A percentile compares a stretch with the other conserved stretches of the same genome.
These are phyloP conservation scores for Hortiboletus flavorubellus DNA, from an alignment of 768 basidiomycete genomes.

Conservation along the genomic window DNA sequence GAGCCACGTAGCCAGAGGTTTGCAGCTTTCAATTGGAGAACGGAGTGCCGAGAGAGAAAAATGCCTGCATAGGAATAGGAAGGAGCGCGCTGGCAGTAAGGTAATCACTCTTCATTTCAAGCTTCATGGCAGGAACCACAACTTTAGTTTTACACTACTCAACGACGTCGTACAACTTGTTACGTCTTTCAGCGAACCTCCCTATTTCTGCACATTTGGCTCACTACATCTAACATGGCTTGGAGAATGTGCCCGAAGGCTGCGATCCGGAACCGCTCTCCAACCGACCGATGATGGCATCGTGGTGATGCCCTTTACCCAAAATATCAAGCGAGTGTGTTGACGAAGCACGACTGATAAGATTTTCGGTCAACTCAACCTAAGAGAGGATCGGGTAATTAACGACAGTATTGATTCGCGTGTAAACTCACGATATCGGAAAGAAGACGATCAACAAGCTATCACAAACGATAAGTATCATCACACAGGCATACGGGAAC, in stretches of 20 bases:
- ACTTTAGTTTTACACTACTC: neutral
- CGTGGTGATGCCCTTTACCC: constrained; percentile 28
- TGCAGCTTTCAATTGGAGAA: no score
- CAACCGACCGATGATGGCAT: constrained; percentile 41
- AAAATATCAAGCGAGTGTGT: constrained; percentile 50
- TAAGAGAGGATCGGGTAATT: constrained; percentile 23
- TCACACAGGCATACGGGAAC: constrained; percentile 19
- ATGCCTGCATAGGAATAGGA: no score
- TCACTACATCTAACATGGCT: constrained; percentile 48
- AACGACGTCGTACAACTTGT: neutral
- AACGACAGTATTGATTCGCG: neutral
- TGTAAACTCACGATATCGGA: constrained; percentile 58
- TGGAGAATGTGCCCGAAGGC: constrained; percentile 63
- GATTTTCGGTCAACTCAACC: constrained; percentile 62
- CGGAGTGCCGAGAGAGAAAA: no score
- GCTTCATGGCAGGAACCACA: neutral
- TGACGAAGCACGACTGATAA: constrained; percentile 46
- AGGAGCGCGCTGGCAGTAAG: no score
- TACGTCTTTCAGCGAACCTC: neutral
- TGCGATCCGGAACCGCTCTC: constrained; percentile 45
- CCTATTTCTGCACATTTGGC: neutral
- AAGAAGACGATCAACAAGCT: constrained; percentile 64
- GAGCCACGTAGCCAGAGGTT: no score
- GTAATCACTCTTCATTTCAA: neutral
- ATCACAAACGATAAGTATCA: constrained; percentile 24